Base-by-base conservation (phyloP, 2,329 filamentous ascomycete species). In the Curvularia hawaiiensis region DNA sequence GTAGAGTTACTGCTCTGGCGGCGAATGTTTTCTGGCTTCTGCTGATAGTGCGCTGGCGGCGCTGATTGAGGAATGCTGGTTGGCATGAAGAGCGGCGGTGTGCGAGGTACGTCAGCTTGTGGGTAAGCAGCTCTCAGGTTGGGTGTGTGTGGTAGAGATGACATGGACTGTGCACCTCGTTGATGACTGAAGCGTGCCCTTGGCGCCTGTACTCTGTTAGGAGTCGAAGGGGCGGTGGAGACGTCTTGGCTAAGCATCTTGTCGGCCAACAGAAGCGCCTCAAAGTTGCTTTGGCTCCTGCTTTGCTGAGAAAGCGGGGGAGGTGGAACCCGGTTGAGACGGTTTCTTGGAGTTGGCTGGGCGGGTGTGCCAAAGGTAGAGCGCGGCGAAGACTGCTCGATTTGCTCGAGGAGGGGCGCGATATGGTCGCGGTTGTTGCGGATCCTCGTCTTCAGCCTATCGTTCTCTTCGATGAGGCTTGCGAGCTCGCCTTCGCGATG, bases 351-450 rank as follows among this genome's bases (percentile, higher is more conserved):
- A 58, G 81, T 63, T 80, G 82, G 41, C 82, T 83, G 61, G 77
- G 76, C 88, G 78, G 56, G 86, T 82, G 56, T 85, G 50, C 86
- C 87, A 24, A 75, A 67, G 16, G 70, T 67, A 16, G 75, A 76
- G 14, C 90, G 89, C 1, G 91, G 90, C 66, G 90, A 75, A 40
- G 57, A 89, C 69, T 90, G 88, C 48, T 96, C 85, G 43, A 75
- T 68, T 35, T 71, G 73, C 50, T 74, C 72, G n/a, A 77, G 60
- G 30, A 77, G 69, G 3, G 74, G 73, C 57, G 91, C 90, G 67
- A 96, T 88, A 70, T 96, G 92, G 71, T 96, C 90, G 61, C 94
- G 84, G 71, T 97, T 97, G 74, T 96, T 91, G 41, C 90, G 87
- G 62, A 98, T 96, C 20, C 94, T 88, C 60, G 88, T 90, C 57